Conservation (phyloP, 2,329 filamentous ascomycete species). For the Colletotrichum nymphaeae region DNA sequence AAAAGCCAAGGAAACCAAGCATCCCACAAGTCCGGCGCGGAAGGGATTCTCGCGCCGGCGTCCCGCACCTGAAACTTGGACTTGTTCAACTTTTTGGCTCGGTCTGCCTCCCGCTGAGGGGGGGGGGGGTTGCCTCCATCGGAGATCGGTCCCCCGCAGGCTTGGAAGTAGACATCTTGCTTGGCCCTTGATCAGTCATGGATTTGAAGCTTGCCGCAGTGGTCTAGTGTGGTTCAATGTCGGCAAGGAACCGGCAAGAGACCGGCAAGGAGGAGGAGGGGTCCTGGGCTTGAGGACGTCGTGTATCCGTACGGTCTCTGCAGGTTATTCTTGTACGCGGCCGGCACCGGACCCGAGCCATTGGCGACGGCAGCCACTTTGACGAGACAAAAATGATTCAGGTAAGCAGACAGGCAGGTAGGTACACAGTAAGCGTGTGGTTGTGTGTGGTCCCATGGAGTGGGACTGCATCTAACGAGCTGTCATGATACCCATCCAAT, state of each 20-base stretch:
- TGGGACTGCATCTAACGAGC: background rate
- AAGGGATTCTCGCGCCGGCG: background rate
- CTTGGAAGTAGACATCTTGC: background rate
- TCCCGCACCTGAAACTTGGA: slow-evolving; percentile 1
- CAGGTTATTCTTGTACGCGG: background rate
- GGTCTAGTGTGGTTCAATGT: background rate
- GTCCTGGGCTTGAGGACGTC: background rate
- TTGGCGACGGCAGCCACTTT: too few species aligned
- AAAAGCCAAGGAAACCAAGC: background rate
- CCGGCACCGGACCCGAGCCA: background rate
- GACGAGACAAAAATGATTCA: too few species aligned
- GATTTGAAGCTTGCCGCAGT: background rate
- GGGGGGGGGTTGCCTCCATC: background rate
- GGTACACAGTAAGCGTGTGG: background rate
- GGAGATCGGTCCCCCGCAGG: background rate
- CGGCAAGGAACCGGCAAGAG: background rate
- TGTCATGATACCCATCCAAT: background rate
- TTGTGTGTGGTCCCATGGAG: background rate
- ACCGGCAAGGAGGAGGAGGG: background rate
- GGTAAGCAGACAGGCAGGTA: too few species aligned
- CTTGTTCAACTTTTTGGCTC: background rate
- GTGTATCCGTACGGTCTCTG: background rate
- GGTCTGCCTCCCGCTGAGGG: background rate
- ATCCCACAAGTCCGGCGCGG: background rate
- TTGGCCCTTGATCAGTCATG: background rate